Evolutionary conservation across 1,284 basidiomycete genomes (phyloP).

Genomic region (Tilletia walkeri): DNA sequence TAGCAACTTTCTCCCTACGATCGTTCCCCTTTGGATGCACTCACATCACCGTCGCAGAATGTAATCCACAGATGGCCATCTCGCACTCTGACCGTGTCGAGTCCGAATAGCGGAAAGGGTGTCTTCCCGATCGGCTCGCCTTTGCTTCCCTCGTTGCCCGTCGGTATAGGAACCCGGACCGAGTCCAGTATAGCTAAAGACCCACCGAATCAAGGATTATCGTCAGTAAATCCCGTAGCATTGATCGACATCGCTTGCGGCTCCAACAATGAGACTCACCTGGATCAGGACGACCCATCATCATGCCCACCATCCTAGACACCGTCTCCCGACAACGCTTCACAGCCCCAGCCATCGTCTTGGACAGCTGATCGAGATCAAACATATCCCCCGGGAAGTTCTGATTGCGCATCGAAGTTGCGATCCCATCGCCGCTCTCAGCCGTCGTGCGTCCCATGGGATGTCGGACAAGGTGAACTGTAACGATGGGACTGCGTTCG

Average conservation of each 20-base stretch:
- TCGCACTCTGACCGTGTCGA: constrained; percentile 50
- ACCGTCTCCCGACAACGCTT: constrained; percentile 35
- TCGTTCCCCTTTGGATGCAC: constrained; percentile 9
- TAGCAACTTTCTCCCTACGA: neutral
- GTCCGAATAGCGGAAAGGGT: constrained; percentile 35
- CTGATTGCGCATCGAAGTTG: constrained; percentile 33
- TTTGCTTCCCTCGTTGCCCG: neutral
- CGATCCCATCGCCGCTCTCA: constrained; percentile 16
- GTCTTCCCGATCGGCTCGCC: constrained; percentile 15
- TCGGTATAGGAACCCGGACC: constrained; percentile 33
- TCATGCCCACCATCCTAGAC: constrained; percentile 33
- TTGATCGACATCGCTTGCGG: too few relatives aligned
- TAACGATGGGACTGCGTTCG: too few relatives aligned
- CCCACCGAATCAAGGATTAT: neutral
- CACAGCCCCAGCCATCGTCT: constrained; percentile 40
- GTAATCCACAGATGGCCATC: constrained; percentile 47
- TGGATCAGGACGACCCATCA: constrained; percentile 43
- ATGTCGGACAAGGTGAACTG: too few relatives aligned
- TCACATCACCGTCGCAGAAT: constrained; percentile 42
- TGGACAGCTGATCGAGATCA: constrained; percentile 29
- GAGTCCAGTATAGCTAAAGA: constrained; percentile 36
- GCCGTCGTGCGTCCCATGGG: constrained; percentile 18
- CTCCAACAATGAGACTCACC: constrained; percentile 17
- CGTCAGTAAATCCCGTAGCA: neutral
- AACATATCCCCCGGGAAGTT: constrained; percentile 42